phyloP scores from a whole-genome alignment of 306 rosid species.

The Cucurbita moschata region DNA sequence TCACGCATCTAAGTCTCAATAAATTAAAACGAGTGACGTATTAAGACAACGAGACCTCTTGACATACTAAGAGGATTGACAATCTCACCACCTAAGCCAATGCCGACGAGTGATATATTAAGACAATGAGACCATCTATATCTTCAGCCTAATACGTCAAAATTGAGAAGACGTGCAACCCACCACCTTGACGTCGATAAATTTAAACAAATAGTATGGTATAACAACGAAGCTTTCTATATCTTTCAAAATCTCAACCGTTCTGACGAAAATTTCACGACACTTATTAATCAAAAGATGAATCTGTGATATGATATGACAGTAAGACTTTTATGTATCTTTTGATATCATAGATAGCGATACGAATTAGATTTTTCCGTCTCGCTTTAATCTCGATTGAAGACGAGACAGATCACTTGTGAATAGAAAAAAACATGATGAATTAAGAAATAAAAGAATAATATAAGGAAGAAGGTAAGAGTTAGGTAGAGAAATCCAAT shows the following conservation, averaged over 20 bases:
- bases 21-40: not conserved
- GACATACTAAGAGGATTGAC: not conserved
- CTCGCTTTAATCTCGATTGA: not conserved
- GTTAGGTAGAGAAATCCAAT: slow-evolving; percentile 8
- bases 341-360: not conserved
- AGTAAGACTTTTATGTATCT: not conserved
- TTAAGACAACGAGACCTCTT: not conserved
- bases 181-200: too few relatives aligned
- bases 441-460: not conserved
- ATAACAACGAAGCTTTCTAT: not conserved
- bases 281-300: not conserved
- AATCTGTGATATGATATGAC: not conserved
- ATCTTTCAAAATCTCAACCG: not conserved
- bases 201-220: too few relatives aligned
- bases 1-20: not conserved
- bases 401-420: too few relatives aligned
- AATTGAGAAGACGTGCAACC: too few relatives aligned
- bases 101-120: too few relatives aligned
- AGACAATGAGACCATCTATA: not conserved
- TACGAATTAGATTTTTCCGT: not conserved
- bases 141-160: not conserved
- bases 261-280: not conserved
- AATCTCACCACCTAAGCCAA: too few relatives aligned
- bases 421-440: not conserved
- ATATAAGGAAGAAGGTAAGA: not conserved